Evolutionary conservation across 306 rosid species (phyloP), one percentile per base, ranked within the genome.

Genomic region (Cucumis hystrix): DNA sequence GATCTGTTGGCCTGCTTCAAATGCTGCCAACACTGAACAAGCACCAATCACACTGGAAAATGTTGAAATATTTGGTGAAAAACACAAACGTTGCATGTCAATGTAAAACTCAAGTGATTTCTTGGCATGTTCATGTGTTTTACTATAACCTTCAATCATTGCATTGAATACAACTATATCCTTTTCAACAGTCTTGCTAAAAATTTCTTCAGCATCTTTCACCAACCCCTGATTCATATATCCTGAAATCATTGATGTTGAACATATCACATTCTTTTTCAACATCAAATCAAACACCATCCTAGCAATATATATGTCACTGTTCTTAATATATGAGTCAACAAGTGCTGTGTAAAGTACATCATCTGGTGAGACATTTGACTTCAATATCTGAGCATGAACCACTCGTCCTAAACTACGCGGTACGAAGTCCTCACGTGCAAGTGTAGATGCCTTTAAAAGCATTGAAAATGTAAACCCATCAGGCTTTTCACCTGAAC

Each of bases 141-240:
- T 90, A 82, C 98, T 95, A 79, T 89, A 95, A 58, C 97, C 98
- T 84, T 95, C 98, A 67, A 95, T 87, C 97, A 92, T 95, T 17
- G 97, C 96, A 87, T 95, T 92, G 81, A 89, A 95, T 14, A 85
- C 93, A 56, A 95, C 98, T 10, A 88, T 62, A 78, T 92, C 98
- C 87, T 87, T 92, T 49, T 79, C 84, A 79, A 82, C 80, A 2
- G 98, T 83, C 76, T 83, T 87, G 66, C 55, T 63, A 51, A 92
- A 95, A 72, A 95, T 82, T 54, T 78, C 86, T 81, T 89, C 95
- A n/a, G 96, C 97, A 33, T 92, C 93, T 54, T 76, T 62, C 39
- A 88, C 80, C 21, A 33, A 80, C 13, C 90, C 89, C 78, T 79
- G 88, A 85, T 86, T 90, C 97, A 92, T 95, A 85, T 92, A 95